Evolutionary conservation across 345 rosid genomes (phyloP).

Genomic region (Brassica cretica): DNA sequence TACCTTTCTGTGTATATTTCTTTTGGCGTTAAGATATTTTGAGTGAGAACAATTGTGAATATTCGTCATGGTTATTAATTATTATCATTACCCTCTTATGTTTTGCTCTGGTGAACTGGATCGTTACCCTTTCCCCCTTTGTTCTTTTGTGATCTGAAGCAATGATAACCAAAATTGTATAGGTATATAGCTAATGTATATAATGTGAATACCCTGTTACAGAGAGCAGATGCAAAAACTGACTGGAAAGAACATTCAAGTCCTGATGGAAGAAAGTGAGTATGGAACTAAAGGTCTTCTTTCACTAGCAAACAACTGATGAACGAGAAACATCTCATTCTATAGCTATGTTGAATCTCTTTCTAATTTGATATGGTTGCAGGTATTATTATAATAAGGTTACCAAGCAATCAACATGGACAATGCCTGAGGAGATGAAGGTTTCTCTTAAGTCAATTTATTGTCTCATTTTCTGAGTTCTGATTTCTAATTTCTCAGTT

Average conservation of each 20-base stretch:
- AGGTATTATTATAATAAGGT: constrained; percentile 88
- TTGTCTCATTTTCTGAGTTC: constrained; percentile 10
- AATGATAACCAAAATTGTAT: constrained; percentile 5
- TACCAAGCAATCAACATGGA: constrained; percentile 90
- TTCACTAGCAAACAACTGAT: constrained; percentile 15
- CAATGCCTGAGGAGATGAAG: constrained; percentile 88
- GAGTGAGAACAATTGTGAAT: background rate
- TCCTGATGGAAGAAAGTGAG: constrained; percentile 92
- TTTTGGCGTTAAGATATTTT: constrained; percentile 9
- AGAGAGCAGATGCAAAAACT: constrained; percentile 93
- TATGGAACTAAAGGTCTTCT: constrained; percentile 17
- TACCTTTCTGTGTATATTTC: constrained; percentile 14
- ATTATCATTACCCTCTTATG: background rate
- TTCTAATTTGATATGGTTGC: constrained; percentile 32
- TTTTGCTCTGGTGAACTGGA: constrained; percentile 16
- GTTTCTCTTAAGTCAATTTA: constrained; percentile 41
- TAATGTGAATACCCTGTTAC: constrained; percentile 35
- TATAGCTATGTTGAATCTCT: constrained; percentile 30
- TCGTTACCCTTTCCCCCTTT: constrained; percentile 14
- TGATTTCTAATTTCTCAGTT: constrained; percentile 10
- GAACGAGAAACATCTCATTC: constrained; percentile 10
- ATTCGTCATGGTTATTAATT: constrained; percentile 3
- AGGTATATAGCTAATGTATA: constrained; percentile 24
- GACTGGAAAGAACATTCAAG: constrained; percentile 94
- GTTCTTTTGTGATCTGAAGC: constrained; percentile 15